Percentiles rank a stretch among this genome's conserved stretches.
Conservation (phyloP, 83 land plant genomes). For the Diphasiastrum complanatum region DNA sequence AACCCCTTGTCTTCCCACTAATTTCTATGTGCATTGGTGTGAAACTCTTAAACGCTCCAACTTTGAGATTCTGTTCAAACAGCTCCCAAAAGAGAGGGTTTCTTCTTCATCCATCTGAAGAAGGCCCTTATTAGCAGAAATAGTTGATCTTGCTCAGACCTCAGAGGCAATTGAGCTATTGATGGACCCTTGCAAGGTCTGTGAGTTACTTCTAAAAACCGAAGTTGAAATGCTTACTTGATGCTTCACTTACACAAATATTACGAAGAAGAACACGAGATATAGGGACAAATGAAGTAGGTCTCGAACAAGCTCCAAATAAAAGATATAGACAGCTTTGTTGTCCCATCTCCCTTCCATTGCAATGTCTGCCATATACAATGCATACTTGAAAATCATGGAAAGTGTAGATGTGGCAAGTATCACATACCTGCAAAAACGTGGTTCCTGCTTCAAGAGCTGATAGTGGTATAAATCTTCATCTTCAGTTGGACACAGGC, state of each 20-base stretch:
- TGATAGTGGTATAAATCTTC: background rate
- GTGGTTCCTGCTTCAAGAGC: background rate
- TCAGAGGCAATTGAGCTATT: too few species aligned
- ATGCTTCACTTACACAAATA: background rate
- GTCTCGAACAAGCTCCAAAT: slow-evolving; percentile 9
- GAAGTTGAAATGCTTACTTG: background rate
- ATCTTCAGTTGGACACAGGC: background rate
- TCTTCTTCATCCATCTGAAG: too few species aligned
- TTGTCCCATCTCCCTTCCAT: slow-evolving; percentile 16
- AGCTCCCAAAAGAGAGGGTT: too few species aligned
- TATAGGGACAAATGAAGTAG: slow-evolving; percentile 1
- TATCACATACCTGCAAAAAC: slow-evolving; percentile 2
- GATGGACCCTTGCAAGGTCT: too few species aligned
- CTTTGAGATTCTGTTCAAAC: too few species aligned
- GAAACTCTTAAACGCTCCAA: too few species aligned
- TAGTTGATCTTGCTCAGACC: too few species aligned
- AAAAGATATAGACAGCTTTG: slow-evolving; percentile 16
- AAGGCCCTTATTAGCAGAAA: too few species aligned
- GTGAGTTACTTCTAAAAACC: too few species aligned
- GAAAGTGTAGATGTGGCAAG: slow-evolving; percentile 9
- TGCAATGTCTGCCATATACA: slow-evolving; percentile 12
- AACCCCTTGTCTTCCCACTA: too few species aligned
- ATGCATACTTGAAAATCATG: slow-evolving; percentile 8
- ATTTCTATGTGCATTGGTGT: too few species aligned
- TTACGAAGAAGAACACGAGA: slow-evolving; percentile 2